Evolutionary conservation across 164 flowering plant genomes (phyloP), one percentile per base, ranked within the genome.

Genomic region (Santalum album): DNA sequence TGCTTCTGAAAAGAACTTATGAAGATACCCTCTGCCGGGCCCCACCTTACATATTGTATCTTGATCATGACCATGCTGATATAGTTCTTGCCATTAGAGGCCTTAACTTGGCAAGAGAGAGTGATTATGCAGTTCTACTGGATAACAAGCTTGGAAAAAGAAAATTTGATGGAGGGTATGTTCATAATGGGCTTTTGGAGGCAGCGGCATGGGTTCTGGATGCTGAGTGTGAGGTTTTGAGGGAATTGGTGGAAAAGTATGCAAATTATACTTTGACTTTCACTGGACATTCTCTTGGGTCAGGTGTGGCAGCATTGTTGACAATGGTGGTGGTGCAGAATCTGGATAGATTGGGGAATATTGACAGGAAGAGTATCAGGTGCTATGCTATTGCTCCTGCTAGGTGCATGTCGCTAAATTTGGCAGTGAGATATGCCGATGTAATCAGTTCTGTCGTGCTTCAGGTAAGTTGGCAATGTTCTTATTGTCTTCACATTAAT

Each of bases 361-460:
- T 83, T 62, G 77, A 75, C 15, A 66, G 84, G 61, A 74, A 59
- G 49, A 70, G 77, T 58, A 49, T 83, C 20, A 72, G 87, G 46
- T 74, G 83, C 54, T 83, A 59, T 70, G 87, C 90, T 17, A 72
- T 83, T 60, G 90, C 90, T 6, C 90, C 90, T 36, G 81, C 90
- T 2, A 78, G 90, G 63, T 77, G 90, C 42, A 74, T 84, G 81
- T 84, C 90, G 7, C 68, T 81, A 6, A 84, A 84, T 59, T 66
- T 84, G 70, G 90, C 85, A 2, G 87, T 81, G 51, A 72, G 81
- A 71, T 84, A 81, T 71, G 90, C 87, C 12, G 87, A 84, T 78
- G 83, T 79, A 12, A 81, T 84, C 64, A 75, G 79, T 32, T 81
- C 90, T 18, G 74, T 84, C 25, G 87, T 84, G 53, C 82, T 84